phyloP scores from a whole-genome alignment of 2,329 filamentous ascomycete species.

The Dactylellina cionopaga region DNA sequence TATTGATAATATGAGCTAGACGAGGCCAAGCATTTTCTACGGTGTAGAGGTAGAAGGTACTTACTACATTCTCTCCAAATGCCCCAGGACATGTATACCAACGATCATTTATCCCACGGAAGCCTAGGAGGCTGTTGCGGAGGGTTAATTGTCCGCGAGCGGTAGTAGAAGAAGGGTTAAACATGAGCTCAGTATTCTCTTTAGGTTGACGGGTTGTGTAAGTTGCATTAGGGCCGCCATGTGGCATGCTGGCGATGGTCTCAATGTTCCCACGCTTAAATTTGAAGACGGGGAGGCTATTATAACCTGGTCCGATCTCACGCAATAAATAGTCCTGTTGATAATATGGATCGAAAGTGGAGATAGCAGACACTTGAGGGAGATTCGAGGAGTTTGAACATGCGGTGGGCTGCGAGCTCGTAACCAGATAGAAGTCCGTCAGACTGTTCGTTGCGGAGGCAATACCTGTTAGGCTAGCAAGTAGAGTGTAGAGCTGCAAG shows the following conservation, averaged over 20 bases:
- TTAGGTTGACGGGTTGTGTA: slow-evolving; percentile 17
- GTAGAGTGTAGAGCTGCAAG: neutral
- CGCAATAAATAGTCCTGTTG: slow-evolving; percentile 29
- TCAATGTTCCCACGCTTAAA: slow-evolving; percentile 17
- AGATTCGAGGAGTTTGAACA: slow-evolving; percentile 15
- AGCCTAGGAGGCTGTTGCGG: slow-evolving; percentile 18
- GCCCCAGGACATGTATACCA: slow-evolving; percentile 24
- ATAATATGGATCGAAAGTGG: slow-evolving; percentile 31
- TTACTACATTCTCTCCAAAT: slow-evolving; percentile 29
- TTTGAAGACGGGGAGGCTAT: slow-evolving; percentile 20
- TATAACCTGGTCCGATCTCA: slow-evolving; percentile 23
- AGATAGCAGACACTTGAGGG: slow-evolving; percentile 16
- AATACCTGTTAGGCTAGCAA: neutral
- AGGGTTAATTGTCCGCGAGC: slow-evolving; percentile 18
- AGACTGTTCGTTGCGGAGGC: slow-evolving; percentile 17
- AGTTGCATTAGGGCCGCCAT: slow-evolving; percentile 18
- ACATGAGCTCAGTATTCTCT: slow-evolving; percentile 21
- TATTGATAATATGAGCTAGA: neutral
- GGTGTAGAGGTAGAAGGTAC: no score
- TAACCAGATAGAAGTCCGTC: slow-evolving; percentile 23
- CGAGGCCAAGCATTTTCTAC: no score
- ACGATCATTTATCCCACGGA: slow-evolving; percentile 18
- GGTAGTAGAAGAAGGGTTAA: slow-evolving; percentile 12
- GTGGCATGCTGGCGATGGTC: slow-evolving; percentile 13
- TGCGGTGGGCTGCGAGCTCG: slow-evolving; percentile 1